phyloP scores from a whole-genome alignment of 306 rosid species.

The Ormosia semicastrata region DNA sequence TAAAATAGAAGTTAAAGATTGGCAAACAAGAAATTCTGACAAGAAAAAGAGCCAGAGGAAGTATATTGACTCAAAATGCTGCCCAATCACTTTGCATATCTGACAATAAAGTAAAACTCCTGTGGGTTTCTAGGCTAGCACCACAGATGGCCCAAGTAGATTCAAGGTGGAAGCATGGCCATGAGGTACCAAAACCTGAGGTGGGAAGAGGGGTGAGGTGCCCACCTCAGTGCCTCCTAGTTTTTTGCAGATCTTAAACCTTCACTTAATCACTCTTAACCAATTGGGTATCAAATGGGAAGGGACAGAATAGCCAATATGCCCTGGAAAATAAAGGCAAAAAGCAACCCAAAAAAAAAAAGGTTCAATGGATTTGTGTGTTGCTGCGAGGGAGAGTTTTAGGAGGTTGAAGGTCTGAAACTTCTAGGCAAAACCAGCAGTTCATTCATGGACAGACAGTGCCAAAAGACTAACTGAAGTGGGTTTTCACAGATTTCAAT shows the following conservation, averaged over 20 bases:
- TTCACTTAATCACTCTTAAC: conserved; percentile 7
- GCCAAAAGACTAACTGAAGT: background rate
- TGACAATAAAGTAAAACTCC: background rate
- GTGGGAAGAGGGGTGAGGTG: background rate
- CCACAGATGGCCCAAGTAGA: background rate
- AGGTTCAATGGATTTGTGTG: background rate
- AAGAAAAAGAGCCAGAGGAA: background rate
- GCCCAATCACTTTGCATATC: background rate
- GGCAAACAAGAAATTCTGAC: background rate
- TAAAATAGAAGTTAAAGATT: conserved; percentile 9
- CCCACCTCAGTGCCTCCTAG: background rate
- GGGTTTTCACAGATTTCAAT: background rate
- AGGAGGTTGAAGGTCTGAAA: background rate
- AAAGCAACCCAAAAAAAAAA: background rate
- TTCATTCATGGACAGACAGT: background rate
- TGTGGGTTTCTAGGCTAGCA: background rate
- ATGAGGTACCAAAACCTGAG: background rate
- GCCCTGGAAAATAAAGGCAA: background rate
- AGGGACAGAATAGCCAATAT: background rate
- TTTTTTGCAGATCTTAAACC: background rate
- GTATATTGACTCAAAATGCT: background rate
- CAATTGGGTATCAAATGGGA: background rate
- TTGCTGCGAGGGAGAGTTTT: background rate
- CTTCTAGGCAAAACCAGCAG: background rate
- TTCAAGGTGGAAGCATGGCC: conserved; percentile 13